phyloP scores from a whole-genome alignment of 495 filamentous ascomycete genomes.

The Cudoniella acicularis region DNA sequence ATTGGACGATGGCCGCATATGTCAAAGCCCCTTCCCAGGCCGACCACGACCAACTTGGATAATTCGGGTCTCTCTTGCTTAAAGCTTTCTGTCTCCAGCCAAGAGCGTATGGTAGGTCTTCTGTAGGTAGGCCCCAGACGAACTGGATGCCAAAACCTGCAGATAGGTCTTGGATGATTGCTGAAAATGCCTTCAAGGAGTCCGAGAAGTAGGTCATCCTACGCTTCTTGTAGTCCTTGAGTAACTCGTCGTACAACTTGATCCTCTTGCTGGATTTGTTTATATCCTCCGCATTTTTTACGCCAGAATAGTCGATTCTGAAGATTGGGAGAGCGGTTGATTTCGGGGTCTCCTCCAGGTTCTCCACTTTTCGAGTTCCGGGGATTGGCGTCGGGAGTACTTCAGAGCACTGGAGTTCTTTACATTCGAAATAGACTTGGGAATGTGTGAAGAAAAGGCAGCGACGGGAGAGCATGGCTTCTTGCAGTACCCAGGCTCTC shows the following conservation, averaged over 20 bases:
- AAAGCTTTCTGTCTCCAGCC: neutral
- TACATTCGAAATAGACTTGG: constrained; percentile 29
- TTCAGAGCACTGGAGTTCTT: neutral
- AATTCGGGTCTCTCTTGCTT: neutral
- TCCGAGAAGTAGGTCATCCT: neutral
- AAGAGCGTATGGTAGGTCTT: neutral
- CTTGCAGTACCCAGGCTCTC: constrained; percentile 35
- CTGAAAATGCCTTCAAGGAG: neutral
- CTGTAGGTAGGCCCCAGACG: neutral
- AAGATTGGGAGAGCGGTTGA: neutral
- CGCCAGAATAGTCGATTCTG: neutral
- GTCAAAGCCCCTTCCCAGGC: neutral
- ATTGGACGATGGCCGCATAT: neutral
- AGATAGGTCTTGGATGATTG: neutral
- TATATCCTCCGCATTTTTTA: neutral
- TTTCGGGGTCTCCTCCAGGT: too few relatives aligned
- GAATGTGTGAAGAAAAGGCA: constrained; percentile 25
- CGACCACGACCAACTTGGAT: neutral
- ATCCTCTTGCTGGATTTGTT: neutral
- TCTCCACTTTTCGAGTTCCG: too few relatives aligned
- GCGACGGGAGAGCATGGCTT: constrained; percentile 29
- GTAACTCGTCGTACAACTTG: neutral
- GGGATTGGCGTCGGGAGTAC: neutral
- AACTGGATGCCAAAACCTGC: neutral
- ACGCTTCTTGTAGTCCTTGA: neutral